Evolutionary conservation across 768 basidiomycete genomes (phyloP).

Genomic region (Mycena polygramma): DNA sequence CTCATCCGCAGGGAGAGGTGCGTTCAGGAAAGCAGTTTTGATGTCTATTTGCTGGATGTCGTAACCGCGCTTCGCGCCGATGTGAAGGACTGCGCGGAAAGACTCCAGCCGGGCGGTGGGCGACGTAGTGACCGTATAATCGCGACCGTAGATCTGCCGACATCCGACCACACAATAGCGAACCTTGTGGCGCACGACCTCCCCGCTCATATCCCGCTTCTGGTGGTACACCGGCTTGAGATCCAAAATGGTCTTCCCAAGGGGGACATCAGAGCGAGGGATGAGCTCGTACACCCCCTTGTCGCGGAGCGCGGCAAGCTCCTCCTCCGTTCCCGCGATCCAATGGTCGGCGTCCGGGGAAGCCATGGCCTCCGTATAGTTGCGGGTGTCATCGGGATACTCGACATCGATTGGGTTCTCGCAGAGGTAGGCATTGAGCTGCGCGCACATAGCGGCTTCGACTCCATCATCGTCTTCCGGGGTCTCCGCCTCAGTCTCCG

Average conservation of each 20-base stretch:
- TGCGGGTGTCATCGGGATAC: not conserved
- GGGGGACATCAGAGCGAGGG: not conserved
- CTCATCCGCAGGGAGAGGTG: too few species aligned
- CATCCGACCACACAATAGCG: not conserved
- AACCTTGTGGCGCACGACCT: not conserved
- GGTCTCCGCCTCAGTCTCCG: not conserved
- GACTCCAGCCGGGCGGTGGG: too few species aligned
- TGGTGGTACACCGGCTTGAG: not conserved
- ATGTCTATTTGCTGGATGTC: too few species aligned
- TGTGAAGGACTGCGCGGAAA: too few species aligned
- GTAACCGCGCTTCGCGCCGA: too few species aligned
- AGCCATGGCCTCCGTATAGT: not conserved
- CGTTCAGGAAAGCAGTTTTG: too few species aligned
- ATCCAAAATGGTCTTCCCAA: not conserved
- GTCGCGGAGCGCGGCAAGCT: not conserved
- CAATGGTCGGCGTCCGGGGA: not conserved
- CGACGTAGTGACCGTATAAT: too few species aligned
- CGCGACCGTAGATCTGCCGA: too few species aligned
- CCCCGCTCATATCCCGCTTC: not conserved
- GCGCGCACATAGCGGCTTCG: not conserved
- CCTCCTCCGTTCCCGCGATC: not conserved
- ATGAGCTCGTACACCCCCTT: slow-evolving; percentile 1
- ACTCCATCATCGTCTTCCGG: not conserved
- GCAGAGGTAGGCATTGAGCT: not conserved
- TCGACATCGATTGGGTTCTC: slow-evolving; percentile 1